These are phyloP conservation scores for Coemansia sp. DNA, from an alignment of 192 early-diverging fungal genomes.

Conservation along the genomic window DNA sequence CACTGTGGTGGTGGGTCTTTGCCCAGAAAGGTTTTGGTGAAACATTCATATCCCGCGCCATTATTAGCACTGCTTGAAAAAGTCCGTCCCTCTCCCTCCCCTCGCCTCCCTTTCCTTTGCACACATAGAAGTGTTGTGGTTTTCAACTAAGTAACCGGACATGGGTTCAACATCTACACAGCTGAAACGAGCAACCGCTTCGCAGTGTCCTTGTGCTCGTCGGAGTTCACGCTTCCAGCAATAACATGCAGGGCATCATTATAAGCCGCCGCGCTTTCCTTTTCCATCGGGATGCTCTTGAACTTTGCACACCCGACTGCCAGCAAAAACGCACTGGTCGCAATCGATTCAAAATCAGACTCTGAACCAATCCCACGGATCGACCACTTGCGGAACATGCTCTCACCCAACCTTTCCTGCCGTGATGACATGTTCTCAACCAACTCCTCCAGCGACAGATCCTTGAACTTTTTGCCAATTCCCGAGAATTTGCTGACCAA, in stretches of 20 bases:
- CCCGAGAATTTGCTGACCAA: not conserved
- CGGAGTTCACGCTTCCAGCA: not conserved
- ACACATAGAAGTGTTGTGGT: no score
- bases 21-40: no score
- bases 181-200: not conserved
- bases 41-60: no score
- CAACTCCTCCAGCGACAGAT: not conserved
- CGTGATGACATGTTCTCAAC: not conserved
- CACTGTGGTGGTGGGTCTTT: no score
- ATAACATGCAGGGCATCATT: not conserved
- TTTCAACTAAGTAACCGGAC: no score
- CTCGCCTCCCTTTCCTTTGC: no score
- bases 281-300: not conserved
- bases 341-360: not conserved
- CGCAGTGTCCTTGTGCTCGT: not conserved
- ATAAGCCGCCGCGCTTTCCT: not conserved
- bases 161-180: not conserved
- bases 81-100: no score
- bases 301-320: conserved; percentile 1
- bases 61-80: no score
- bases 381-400: conserved; percentile 5
- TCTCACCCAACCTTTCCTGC: conserved; percentile 1
- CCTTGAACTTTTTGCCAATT: not conserved
- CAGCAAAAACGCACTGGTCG: not conserved
- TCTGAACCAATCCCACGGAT: not conserved